Conservation (phyloP, 257 asterid genomes). For the Nicotiana sylvestris region DNA sequence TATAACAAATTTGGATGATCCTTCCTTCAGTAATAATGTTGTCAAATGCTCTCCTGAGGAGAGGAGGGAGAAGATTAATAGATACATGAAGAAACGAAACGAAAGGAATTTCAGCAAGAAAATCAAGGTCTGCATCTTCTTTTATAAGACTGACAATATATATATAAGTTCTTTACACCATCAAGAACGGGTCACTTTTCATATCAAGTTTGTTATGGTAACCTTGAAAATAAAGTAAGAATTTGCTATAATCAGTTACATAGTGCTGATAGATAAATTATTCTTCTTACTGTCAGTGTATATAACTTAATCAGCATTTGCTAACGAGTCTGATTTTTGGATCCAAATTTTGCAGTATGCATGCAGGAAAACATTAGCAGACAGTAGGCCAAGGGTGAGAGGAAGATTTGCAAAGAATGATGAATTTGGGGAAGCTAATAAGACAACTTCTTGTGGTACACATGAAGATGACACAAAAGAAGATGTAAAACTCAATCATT, state of each 20-base stretch:
- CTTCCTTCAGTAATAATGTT: conserved; percentile 39
- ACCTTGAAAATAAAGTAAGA: neutral
- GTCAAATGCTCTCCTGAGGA: conserved; percentile 81
- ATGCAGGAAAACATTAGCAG: conserved; percentile 88
- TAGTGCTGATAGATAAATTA: no score
- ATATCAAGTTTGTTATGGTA: no score
- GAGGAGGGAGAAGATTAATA: conserved; percentile 75
- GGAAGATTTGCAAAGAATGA: conserved; percentile 88
- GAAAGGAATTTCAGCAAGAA: conserved; percentile 95
- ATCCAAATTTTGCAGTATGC: conserved; percentile 56
- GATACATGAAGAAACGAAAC: conserved; percentile 82
- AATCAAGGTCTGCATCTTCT: conserved; percentile 54
- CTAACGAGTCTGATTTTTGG: neutral
- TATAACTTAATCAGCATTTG: neutral
- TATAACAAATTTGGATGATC: conserved; percentile 70
- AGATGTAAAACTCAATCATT: conserved; percentile 30
- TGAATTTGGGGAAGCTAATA: conserved; percentile 46
- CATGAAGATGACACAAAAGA: conserved; percentile 65
- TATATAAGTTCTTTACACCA: no score
- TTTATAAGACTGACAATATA: neutral
- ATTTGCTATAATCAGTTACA: neutral
- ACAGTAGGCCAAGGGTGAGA: conserved; percentile 85
- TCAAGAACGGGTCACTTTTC: no score
- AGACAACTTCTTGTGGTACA: conserved; percentile 24
- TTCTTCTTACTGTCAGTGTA: neutral